A percentile compares a stretch with the other conserved stretches of the same genome.
phyloP scores from a whole-genome alignment of 352 stramenopile species.

The Phytophthora nicotianae region DNA sequence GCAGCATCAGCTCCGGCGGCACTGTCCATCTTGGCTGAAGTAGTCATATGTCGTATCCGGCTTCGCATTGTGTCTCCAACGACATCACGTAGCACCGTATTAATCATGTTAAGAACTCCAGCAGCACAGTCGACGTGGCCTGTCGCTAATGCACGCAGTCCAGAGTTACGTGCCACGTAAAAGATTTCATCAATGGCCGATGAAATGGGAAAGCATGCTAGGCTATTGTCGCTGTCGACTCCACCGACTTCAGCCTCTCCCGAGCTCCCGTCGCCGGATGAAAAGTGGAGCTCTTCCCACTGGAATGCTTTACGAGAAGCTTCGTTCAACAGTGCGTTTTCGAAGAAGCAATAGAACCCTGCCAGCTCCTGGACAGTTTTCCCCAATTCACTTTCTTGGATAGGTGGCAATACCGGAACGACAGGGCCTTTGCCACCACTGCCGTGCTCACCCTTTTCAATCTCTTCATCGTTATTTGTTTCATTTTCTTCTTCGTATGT shows the following conservation, averaged over 20 bases:
- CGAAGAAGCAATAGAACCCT: conserved; percentile 88
- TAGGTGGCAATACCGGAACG: conserved; percentile 47
- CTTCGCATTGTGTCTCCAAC: conserved; percentile 81
- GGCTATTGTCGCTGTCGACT: conserved; percentile 26
- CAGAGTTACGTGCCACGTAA: conserved; percentile 85
- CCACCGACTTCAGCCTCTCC: conserved; percentile 9
- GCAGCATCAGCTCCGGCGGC: conserved; percentile 38
- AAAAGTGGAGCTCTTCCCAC: conserved; percentile 83
- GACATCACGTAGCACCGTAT: conserved; percentile 78
- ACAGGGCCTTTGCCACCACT: conserved; percentile 10
- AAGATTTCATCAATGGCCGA: conserved; percentile 89
- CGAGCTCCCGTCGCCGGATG: conserved; percentile 32
- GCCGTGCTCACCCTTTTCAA: conserved; percentile 4
- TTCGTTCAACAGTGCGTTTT: conserved; percentile 78
- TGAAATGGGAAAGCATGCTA: conserved; percentile 75
- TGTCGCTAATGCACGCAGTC: conserved; percentile 77
- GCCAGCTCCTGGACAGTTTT: conserved; percentile 86
- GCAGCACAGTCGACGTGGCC: conserved; percentile 83
- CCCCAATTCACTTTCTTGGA: conserved; percentile 76
- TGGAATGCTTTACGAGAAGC: conserved; percentile 85
- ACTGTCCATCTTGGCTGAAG: conserved; percentile 66
- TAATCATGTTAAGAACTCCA: conserved; percentile 88
- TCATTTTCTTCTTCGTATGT: conserved; percentile 15
- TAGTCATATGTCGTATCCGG: conserved; percentile 76
- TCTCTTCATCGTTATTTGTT: conserved; percentile 2